Percentiles rank a stretch among this genome's conserved stretches.
These are phyloP conservation scores for Laetiporus sulphureus DNA, from an alignment of 1,284 basidiomycete species.

Conservation along the genomic window DNA sequence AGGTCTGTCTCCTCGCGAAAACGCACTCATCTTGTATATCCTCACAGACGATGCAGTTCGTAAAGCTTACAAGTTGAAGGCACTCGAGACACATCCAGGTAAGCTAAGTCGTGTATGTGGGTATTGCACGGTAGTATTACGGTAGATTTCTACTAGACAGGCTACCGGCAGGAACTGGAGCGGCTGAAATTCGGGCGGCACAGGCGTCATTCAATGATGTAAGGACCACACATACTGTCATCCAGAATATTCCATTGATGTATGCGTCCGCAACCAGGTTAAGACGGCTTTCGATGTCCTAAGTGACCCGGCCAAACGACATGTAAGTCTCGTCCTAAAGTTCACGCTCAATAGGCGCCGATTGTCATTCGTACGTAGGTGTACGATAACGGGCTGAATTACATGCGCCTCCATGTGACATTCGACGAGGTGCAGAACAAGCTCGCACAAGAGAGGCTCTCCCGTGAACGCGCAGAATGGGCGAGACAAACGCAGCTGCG, in stretches of 20 bases:
- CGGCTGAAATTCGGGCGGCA: conserved; percentile 23
- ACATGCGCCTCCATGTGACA: conserved; percentile 14
- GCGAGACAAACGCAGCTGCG: conserved; percentile 42
- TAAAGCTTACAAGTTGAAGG: conserved; percentile 55
- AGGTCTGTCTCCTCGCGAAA: conserved; percentile 15
- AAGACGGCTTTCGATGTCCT: conserved; percentile 50
- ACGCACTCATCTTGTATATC: background rate
- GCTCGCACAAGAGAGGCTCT: conserved; percentile 42
- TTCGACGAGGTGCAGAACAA: conserved; percentile 33
- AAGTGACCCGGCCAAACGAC: conserved; percentile 49
- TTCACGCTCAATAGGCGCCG: background rate
- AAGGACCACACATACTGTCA: conserved; percentile 1
- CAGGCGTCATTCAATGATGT: conserved; percentile 28
- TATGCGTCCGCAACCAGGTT: conserved; percentile 30
- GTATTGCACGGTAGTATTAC: background rate
- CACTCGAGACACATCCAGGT: conserved; percentile 55
- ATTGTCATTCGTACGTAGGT: conserved; percentile 32
- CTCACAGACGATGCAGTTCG: conserved; percentile 35
- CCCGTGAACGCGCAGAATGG: conserved; percentile 56
- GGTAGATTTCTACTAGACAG: conserved; percentile 20
- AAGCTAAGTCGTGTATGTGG: conserved; percentile 15
- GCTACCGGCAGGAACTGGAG: conserved; percentile 24
- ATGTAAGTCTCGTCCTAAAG: conserved; percentile 41
- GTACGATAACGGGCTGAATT: conserved; percentile 34
- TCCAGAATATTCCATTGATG: background rate